Evolutionary conservation across 257 asterid genomes (phyloP), one percentile per base, ranked within the genome.

Genomic region (Verbena officinalis): DNA sequence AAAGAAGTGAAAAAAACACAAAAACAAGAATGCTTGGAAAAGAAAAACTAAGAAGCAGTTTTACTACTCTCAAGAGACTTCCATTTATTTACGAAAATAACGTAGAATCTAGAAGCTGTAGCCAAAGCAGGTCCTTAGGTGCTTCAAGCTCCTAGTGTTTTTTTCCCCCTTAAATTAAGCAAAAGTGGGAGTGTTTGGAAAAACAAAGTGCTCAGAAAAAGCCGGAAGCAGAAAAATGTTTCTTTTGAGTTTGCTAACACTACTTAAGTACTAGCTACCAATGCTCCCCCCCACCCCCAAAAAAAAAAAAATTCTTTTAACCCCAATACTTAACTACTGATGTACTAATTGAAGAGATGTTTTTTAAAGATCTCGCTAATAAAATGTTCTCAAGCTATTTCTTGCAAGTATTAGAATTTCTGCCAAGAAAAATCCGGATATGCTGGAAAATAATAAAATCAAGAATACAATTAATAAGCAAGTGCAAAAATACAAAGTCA

Each of bases 391-490:
- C 45, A 33, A 10, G 39, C 31, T 27, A 21, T 20, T 53, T 43
- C 55, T 30, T 42, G 27, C 10, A 51, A 61, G 34, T 9, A 17
- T 38, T 19, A 15, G 39, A 51, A 7, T 44, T 62, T 21, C 43
- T 70, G 59, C 49, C 21, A 52, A 51, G 44, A 11, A n/a, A 4
- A 19, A 39, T 33, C 45, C 58, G 55, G 55, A 39, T 17, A 56
- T 46, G 60, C 43, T 59, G 53, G n/a, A 14, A 48, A 23, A 67
- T n/a, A n/a, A n/a, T 12, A 15, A 36, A 36, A 4, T 22, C 59
- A 45, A 38, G 48, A 5, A 30, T 43, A 63, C 45, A 15, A 46
- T 46, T 48, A 22, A 34, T 23, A 15, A 70, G 53, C 54, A 42
- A 23, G 55, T 38, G 55, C 66, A 50, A 59, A 61, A 56, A 14